Conservation (phyloP, 2,329 filamentous ascomycete genomes). For the Nigrograna mackinnonii region DNA sequence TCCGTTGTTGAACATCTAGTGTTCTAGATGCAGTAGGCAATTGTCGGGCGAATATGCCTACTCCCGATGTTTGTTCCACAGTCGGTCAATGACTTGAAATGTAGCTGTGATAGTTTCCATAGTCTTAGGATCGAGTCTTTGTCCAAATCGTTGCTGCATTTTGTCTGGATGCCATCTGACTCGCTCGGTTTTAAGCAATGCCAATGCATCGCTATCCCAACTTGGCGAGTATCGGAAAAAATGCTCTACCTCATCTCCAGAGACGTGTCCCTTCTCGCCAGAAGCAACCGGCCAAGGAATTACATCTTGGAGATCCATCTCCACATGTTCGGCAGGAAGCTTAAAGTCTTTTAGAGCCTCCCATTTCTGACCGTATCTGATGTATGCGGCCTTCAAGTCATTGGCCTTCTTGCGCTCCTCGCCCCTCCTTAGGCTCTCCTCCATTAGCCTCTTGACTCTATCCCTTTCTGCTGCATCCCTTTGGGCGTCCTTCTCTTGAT, state of each 20-base stretch:
- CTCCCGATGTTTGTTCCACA: slow-evolving; percentile 67
- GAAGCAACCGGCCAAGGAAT: slow-evolving; percentile 76
- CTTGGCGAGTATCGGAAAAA: slow-evolving; percentile 68
- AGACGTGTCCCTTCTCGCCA: slow-evolving; percentile 60
- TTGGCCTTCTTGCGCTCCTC: slow-evolving; percentile 63
- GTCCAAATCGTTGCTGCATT: slow-evolving; percentile 84
- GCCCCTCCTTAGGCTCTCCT: slow-evolving; percentile 68
- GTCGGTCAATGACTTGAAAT: slow-evolving; percentile 84
- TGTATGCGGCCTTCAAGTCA: slow-evolving; percentile 65
- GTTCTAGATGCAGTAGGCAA: no score
- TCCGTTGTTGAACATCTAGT: no score
- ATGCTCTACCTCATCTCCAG: slow-evolving; percentile 62
- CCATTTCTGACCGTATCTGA: slow-evolving; percentile 69
- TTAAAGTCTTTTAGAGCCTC: slow-evolving; percentile 45
- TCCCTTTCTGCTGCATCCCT: slow-evolving; percentile 46
- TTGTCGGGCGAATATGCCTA: no score
- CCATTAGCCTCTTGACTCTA: slow-evolving; percentile 65
- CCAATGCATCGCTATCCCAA: slow-evolving; percentile 43
- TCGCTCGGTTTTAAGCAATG: slow-evolving; percentile 77
- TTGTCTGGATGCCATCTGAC: slow-evolving; percentile 98
- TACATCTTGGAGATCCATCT: slow-evolving; percentile 33
- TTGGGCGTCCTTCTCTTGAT: slow-evolving; percentile 46
- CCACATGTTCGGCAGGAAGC: slow-evolving; percentile 9
- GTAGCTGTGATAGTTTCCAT: slow-evolving; percentile 84
- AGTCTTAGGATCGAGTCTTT: slow-evolving; percentile 69